Evolutionary conservation across 805 yeast genomes (phyloP), one percentile per base, ranked within the genome.

Genomic region (Ascoidea rubescens): DNA sequence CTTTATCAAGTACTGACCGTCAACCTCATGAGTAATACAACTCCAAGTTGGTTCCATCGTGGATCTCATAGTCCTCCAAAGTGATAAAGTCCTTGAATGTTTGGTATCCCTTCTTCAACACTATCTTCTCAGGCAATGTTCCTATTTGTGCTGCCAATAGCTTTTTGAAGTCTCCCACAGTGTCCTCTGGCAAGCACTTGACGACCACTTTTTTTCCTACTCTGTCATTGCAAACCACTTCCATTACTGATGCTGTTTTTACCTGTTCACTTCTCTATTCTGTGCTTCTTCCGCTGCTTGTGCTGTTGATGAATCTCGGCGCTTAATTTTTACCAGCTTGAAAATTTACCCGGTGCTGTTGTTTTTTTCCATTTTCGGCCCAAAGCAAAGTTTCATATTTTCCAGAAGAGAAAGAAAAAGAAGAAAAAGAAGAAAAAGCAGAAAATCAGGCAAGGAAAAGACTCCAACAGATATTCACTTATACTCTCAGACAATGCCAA

Each of bases 51-150:
- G 85, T 82, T 7, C 96, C 95, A 64, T 89, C 83, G 62, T 89
- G 96, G 17, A 91, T 80, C 64, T 91, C 99, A 63, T 93, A 91
- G 65, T 91, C 99, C n/a, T 84, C 96, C 48, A 91, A 71, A 0
- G 90, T 75, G 52, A 91, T 91, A 63, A 90, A 97, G 61, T 91
- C 93, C 63, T 93, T 93, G 64, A 79, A 80, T 0, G 86, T 78
- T 57, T 79, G 83, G 60, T 88, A 82, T 1, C 97, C 96, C 62
- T 87, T 90, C 65, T 88, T 90, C 56, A 91, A 71, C 0, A 85
- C 78, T 53, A 83, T 65, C 57, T 67, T 71, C 57, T 79, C 85
- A 17, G 78, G 69, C 1, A 82, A 67, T 1, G 88, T 82, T 1
- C 96, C 96, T 17, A 87, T 77, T 65, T 91, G 98, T 7, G 88